Percentiles rank a stretch among this genome's conserved stretches.
phyloP scores from a whole-genome alignment of 2,329 filamentous ascomycete species.

The Apiospora saccharicola region DNA sequence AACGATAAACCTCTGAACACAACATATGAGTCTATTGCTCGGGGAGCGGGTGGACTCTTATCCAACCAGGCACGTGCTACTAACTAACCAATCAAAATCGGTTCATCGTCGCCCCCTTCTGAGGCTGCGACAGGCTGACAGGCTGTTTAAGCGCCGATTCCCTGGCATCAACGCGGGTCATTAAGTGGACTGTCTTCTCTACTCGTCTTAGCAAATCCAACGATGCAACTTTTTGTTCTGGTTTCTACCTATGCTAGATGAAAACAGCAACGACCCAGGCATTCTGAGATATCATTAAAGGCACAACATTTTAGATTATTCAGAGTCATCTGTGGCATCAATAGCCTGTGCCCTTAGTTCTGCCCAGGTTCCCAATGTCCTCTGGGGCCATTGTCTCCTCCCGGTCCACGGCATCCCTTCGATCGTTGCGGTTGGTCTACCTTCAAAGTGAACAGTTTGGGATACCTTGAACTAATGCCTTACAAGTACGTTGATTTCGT shows the following conservation, averaged over 20 bases:
- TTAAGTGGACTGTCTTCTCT: no score
- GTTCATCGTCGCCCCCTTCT: no score
- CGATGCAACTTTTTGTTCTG: not conserved
- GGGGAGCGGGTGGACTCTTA: no score
- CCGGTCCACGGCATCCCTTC: slow-evolving; percentile 4
- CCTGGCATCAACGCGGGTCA: no score
- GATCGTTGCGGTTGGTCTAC: not conserved
- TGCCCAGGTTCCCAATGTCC: not conserved
- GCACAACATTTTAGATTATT: not conserved
- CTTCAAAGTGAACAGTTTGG: not conserved
- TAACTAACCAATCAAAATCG: no score
- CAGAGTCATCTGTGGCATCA: not conserved
- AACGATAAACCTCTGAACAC: no score
- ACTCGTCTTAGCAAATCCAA: no score
- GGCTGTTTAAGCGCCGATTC: no score
- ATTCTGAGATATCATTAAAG: not conserved
- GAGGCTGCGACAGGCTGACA: no score
- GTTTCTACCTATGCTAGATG: not conserved
- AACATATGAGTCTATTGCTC: no score
- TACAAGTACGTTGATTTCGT: not conserved
- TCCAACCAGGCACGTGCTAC: no score
- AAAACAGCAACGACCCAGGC: not conserved
- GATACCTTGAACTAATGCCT: not conserved
- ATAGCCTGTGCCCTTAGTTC: not conserved
- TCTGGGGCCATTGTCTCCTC: slow-evolving; percentile 15